phyloP scores from a whole-genome alignment of 768 basidiomycete species.

The Dentipellis sp. region DNA sequence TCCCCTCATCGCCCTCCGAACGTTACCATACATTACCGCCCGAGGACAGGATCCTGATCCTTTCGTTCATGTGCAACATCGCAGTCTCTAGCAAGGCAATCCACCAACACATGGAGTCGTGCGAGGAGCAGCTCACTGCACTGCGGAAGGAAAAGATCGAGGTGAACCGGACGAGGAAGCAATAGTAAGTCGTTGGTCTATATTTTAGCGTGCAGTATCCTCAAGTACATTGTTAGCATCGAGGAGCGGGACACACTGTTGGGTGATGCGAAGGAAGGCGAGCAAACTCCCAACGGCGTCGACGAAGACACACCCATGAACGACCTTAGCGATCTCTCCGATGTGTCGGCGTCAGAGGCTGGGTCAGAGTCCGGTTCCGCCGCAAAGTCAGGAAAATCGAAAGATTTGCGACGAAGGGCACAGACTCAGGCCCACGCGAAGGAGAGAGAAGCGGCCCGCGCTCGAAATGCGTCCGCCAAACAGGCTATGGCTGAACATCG shows the following conservation, averaged over 20 bases:
- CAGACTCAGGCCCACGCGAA: slow-evolving; percentile 60
- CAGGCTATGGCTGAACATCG: slow-evolving; percentile 78
- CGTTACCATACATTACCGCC: slow-evolving; percentile 68
- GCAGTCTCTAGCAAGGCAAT: slow-evolving; percentile 87
- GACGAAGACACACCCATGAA: slow-evolving; percentile 54
- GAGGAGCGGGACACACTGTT: slow-evolving; percentile 67
- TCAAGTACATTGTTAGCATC: slow-evolving; percentile 30
- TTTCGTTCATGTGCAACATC: slow-evolving; percentile 84
- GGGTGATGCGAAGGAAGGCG: slow-evolving; percentile 41
- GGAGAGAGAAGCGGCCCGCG: slow-evolving; percentile 70
- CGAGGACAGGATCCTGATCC: slow-evolving; percentile 73
- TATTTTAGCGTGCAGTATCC: slow-evolving; percentile 1
- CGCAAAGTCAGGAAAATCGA: slow-evolving; percentile 17
- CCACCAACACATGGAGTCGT: slow-evolving; percentile 82
- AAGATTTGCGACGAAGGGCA: slow-evolving; percentile 36
- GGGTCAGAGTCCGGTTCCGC: slow-evolving; percentile 43
- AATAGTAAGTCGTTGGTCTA: slow-evolving; percentile 50
- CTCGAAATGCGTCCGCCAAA: slow-evolving; percentile 71
- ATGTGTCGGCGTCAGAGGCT: slow-evolving; percentile 52
- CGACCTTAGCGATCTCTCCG: slow-evolving; percentile 67
- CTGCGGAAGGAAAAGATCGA: slow-evolving; percentile 94
- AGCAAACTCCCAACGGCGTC: slow-evolving; percentile 19
- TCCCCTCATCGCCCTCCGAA: slow-evolving; percentile 46
- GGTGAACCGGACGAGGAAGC: slow-evolving; percentile 82
- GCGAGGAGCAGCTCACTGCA: slow-evolving; percentile 84